phyloP scores from a whole-genome alignment of 495 filamentous ascomycete genomes.

The Lindgomyces ingoldianus region DNA sequence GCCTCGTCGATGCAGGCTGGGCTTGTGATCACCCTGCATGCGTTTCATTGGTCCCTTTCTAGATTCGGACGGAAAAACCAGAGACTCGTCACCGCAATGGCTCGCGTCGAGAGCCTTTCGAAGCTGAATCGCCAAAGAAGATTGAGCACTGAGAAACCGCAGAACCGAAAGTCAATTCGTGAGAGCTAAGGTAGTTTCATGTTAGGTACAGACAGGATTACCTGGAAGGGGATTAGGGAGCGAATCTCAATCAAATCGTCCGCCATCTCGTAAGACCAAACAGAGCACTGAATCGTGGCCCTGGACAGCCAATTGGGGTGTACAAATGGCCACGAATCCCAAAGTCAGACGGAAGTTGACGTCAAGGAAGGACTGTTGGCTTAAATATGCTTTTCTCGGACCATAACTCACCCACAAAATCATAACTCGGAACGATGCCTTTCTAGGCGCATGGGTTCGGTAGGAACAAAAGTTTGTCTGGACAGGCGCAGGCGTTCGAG shows the following conservation, averaged over 20 bases:
- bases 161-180: background rate
- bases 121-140: background rate
- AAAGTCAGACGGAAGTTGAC: no score
- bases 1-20: background rate
- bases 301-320: no score
- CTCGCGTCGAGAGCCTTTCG: background rate
- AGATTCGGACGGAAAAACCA: background rate
- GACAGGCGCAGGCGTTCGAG: background rate
- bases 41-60: background rate
- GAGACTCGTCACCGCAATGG: background rate
- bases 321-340: no score
- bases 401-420: background rate
- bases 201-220: no score
- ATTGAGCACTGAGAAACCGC: background rate
- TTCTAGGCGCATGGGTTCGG: background rate
- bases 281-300: background rate
- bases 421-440: background rate
- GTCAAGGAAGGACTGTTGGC: no score
- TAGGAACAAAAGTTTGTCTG: background rate
- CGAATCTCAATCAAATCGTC: background rate
- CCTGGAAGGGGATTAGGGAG: no score
- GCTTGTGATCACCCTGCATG: background rate
- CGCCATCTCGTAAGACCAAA: background rate
- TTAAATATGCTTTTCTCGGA: background rate
- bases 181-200: no score